phyloP scores from a whole-genome alignment of 352 stramenopile species.

The Globisporangium middletonii region DNA sequence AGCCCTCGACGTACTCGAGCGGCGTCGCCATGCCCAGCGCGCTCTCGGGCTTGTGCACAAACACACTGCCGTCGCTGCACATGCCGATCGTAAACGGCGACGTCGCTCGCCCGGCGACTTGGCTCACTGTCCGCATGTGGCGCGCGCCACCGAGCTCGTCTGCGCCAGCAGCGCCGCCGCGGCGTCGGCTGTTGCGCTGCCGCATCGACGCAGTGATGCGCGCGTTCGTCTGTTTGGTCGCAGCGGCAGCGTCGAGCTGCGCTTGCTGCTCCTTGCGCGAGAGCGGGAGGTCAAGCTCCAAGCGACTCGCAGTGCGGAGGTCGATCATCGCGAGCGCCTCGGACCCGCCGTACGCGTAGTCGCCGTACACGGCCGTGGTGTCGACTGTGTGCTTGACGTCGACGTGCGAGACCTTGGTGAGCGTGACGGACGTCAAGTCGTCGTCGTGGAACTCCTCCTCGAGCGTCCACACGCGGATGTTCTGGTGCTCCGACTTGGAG shows the following conservation, averaged over 20 bases:
- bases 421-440: conserved; percentile 16
- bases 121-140: conserved; percentile 70
- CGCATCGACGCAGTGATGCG: conserved; percentile 29
- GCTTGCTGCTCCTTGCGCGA: conserved; percentile 54
- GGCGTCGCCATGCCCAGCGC: conserved; percentile 56
- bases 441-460: conserved; percentile 42
- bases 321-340: conserved; percentile 68
- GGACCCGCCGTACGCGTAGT: conserved; percentile 67
- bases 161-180: conserved; percentile 17
- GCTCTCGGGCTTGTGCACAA: conserved; percentile 50
- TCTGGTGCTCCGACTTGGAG: conserved; percentile 77
- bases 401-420: conserved; percentile 64
- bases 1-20: conserved; percentile 70
- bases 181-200: conserved; percentile 41
- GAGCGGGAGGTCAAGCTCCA: conserved; percentile 69
- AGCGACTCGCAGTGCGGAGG: conserved; percentile 39
- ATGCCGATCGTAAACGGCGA: conserved; percentile 72
- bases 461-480: conserved; percentile 78
- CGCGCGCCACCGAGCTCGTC: conserved; percentile 43
- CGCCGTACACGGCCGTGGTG: conserved; percentile 54
- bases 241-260: conserved; percentile 22
- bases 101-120: conserved; percentile 51
- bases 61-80: conserved; percentile 81
- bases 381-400: conserved; percentile 76
- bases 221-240: conserved; percentile 10